A percentile compares a stretch with the other conserved stretches of the same genome.
Evolutionary conservation across 2,329 filamentous ascomycete species (phyloP).

Genomic region (Hymenotorrendiella dingleyae): DNA sequence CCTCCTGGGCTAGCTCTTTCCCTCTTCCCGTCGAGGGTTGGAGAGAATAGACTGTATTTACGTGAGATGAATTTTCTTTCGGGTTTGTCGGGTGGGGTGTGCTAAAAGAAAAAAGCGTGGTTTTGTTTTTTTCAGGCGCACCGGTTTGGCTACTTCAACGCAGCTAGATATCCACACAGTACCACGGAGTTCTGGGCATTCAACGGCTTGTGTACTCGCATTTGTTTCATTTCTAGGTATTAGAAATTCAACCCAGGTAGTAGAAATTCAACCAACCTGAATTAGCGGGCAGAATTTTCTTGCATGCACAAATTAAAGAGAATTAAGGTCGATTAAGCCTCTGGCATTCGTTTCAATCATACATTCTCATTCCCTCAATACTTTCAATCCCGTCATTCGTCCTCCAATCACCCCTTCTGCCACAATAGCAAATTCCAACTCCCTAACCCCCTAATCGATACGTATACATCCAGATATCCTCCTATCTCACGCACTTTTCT

Average conservation of each 20-base stretch:
- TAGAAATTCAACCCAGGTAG: background rate
- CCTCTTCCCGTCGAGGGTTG: conserved; percentile 81
- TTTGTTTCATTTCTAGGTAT: background rate
- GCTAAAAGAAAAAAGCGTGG: conserved; percentile 3
- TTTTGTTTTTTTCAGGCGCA: conserved; percentile 17
- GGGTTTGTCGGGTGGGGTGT: conserved; percentile 11
- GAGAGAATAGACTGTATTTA: conserved; percentile 35
- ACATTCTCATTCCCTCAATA: no score
- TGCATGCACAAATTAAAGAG: background rate
- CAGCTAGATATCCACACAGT: conserved; percentile 23
- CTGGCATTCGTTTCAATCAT: no score
- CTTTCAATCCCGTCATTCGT: no score
- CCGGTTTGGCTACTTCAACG: conserved; percentile 23
- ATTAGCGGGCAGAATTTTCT: no score
- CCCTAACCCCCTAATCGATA: no score
- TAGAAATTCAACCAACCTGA: conserved; percentile 2
- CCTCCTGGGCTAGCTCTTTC: conserved; percentile 81
- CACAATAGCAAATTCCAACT: no score
- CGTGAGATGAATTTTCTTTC: conserved; percentile 7
- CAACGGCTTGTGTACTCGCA: conserved; percentile 11
- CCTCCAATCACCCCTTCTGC: no score
- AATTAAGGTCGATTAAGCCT: no score
- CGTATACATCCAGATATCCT: no score
- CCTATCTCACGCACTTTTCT: background rate
- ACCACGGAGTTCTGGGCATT: conserved; percentile 18